Evolutionary conservation across 106 monocot species (phyloP).

Genomic region (Narthecium ossifragum): DNA sequence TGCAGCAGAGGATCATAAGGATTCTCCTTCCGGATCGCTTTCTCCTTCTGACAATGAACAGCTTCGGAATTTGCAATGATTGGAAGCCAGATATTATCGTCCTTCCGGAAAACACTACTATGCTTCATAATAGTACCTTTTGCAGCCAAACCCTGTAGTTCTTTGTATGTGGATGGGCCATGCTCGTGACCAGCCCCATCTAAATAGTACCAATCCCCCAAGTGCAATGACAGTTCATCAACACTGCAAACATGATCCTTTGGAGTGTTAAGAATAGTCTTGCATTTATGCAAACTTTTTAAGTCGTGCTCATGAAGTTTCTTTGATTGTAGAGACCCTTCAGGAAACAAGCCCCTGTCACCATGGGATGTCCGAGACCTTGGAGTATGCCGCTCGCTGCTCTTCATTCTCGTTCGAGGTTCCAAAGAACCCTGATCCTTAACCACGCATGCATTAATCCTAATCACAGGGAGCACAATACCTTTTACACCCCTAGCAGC

Average conservation of each 20-base stretch:
- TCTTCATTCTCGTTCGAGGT: constrained; percentile 28
- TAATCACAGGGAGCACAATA: constrained; percentile 63
- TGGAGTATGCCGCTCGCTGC: constrained; percentile 46
- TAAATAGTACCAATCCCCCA: constrained; percentile 88
- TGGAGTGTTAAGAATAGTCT: constrained; percentile 35
- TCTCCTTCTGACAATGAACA: constrained; percentile 18
- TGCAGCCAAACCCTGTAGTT: constrained; percentile 56
- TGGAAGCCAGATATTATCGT: constrained; percentile 90
- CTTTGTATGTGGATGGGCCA: constrained; percentile 81
- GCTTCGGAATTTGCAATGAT: constrained; percentile 21
- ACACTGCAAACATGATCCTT: constrained; percentile 70
- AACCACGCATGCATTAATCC: constrained; percentile 86
- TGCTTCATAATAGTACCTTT: constrained; percentile 57
- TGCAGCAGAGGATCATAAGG: constrained; percentile 10
- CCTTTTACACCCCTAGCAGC: constrained; percentile 64
- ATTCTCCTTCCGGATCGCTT: not conserved
- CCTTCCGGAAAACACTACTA: constrained; percentile 80
- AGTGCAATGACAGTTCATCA: constrained; percentile 59
- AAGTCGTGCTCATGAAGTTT: constrained; percentile 42
- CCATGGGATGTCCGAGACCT: constrained; percentile 42
- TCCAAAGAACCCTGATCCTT: constrained; percentile 64
- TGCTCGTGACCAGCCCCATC: constrained; percentile 88
- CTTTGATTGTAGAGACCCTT: constrained; percentile 32
- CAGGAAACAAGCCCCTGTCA: constrained; percentile 40
- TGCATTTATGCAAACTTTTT: constrained; percentile 43